Base-by-base conservation (phyloP, 140 eudicot species). In the Stevia rebaudiana region DNA sequence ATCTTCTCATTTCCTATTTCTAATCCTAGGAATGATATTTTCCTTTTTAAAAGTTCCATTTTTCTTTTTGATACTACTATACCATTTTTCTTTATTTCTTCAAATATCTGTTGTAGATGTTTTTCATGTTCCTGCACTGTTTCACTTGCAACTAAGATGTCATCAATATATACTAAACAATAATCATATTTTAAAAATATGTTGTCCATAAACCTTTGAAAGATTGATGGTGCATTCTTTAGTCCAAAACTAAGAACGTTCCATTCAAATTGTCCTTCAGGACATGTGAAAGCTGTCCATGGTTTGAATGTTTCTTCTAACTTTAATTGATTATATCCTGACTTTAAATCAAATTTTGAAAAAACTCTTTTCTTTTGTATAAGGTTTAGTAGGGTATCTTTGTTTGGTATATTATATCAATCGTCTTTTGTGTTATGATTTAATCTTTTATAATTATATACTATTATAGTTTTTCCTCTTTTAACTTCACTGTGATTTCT, bases 341-440 rank as follows among this genome's bases (percentile, higher is more conserved):
- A 60, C 17, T 60, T 60, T 58, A 58, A 31, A 58, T 58, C 25
- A 37, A 58, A 58, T n/a, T 58, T 58, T 31, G 64, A 30, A 6
- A 40, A 40, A 2, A 40, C n/a, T 0, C 1, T 40, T 10, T 40
- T 40, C n/a, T 11, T 40, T 10, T 60, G 66, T 16, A 60, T 17
- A 1, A 36, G 8, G 2, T n/a, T 36, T 13, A 60, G 1, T 6
- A 60, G 8, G 6, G 22, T 33, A 3, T 36, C 28, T 60, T 60
- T 60, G 22, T 60, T 36, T 0, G 66, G 66, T 8, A 60, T 60
- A 37, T 37, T 60, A 37, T 60, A 60, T 11, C 48, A 31, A 18
- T 60, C 66, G 8, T 60, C 66, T 60, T 16, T 0, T 36, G 49
- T 36, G 2, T 60, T 60, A 60, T 36, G 33, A 37, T 60, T 60